Conservation (phyloP, 257 asterid genomes). For the Ilex asprella region DNA sequence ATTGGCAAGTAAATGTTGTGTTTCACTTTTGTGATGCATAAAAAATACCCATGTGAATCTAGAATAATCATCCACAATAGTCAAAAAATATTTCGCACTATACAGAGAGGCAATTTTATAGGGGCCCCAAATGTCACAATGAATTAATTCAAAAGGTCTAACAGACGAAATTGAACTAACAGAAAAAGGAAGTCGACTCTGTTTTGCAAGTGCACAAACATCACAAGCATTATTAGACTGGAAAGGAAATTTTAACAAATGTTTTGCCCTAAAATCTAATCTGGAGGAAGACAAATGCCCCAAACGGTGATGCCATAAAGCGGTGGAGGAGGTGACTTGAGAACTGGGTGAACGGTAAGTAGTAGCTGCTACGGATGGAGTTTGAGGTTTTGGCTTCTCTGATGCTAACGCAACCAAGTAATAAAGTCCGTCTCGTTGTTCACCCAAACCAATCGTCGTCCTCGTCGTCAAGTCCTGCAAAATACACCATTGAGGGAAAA, state of each 20-base stretch:
- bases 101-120: not conserved
- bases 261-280: constrained; percentile 5
- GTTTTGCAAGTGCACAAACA: not conserved
- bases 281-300: constrained; percentile 5
- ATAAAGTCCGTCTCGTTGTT: not conserved
- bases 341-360: not conserved
- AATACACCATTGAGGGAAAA: not conserved
- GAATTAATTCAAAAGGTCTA: not conserved
- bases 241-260: not conserved
- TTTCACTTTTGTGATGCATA: constrained; percentile 6
- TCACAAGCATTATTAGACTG: constrained; percentile 2
- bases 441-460: not conserved
- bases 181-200: not conserved
- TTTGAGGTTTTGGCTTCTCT: not conserved
- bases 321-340: not conserved
- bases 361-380: not conserved
- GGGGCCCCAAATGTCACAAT: not conserved
- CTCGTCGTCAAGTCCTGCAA: not conserved
- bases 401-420: constrained; percentile 1
- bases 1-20: constrained; percentile 1
- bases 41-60: not conserved
- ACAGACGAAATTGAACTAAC: not conserved
- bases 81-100: not conserved
- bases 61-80: not conserved
- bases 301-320: constrained; percentile 2